Evolutionary conservation across 2,329 filamentous ascomycete genomes (phyloP).

Genomic region (Leptodontidium sp.): DNA sequence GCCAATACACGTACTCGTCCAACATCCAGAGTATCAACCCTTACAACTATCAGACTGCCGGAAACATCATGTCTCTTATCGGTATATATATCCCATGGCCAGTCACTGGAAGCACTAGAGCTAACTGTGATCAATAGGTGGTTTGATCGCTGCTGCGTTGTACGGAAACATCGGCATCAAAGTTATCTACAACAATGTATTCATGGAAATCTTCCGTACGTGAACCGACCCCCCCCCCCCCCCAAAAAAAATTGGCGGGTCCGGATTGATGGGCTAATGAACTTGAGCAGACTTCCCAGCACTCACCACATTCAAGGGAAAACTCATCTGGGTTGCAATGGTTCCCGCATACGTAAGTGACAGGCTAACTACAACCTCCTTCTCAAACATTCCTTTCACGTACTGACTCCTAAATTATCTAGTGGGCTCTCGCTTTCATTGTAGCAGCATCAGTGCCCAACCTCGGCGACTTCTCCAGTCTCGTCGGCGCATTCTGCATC

Average conservation of each 20-base stretch:
- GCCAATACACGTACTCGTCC: conserved; percentile 30
- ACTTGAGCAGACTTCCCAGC: conserved; percentile 38
- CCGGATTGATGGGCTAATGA: no score
- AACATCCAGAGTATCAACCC: conserved; percentile 30
- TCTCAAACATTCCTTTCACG: no score
- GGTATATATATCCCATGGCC: background rate
- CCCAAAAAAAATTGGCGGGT: no score
- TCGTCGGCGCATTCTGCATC: conserved; percentile 62
- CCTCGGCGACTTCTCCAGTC: conserved; percentile 53
- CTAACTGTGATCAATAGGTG: background rate
- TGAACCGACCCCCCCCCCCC: no score
- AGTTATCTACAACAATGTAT: conserved; percentile 57
- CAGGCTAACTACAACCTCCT: no score
- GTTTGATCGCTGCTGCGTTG: conserved; percentile 55
- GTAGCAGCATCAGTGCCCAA: conserved; percentile 62
- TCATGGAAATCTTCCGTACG: conserved; percentile 58
- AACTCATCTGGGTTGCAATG: conserved; percentile 53
- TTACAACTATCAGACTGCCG: conserved; percentile 33
- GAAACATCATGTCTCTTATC: conserved; percentile 31
- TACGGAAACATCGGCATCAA: conserved; percentile 62
- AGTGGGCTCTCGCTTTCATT: conserved; percentile 41
- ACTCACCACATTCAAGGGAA: conserved; percentile 30
- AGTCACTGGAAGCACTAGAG: no score
- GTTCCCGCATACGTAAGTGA: conserved; percentile 57
- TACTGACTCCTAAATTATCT: no score